These are phyloP conservation scores for Limnanthes douglasii DNA, from an alignment of 345 rosid species.

Conservation along the genomic window DNA sequence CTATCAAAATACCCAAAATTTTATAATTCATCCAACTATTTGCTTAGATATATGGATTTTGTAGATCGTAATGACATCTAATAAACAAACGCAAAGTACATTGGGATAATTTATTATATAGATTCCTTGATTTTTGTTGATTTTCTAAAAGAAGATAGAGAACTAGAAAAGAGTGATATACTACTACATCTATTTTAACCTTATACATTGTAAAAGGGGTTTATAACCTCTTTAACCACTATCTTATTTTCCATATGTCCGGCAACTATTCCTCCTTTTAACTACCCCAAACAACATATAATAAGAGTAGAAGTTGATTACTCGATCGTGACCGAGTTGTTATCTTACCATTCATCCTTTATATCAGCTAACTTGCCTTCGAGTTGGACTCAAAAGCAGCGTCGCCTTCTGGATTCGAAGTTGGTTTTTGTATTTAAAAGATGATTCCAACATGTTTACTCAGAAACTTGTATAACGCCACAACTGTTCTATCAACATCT, in stretches of 20 bases:
- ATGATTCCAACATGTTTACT: slow-evolving; percentile 85
- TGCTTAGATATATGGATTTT: too few species aligned
- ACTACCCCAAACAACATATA: slow-evolving; percentile 6
- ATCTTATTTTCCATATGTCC: slow-evolving; percentile 1
- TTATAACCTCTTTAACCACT: background rate
- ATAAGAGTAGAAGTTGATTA: slow-evolving; percentile 2
- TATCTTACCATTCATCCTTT: slow-evolving; percentile 72
- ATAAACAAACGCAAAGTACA: too few species aligned
- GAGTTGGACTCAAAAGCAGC: slow-evolving; percentile 2
- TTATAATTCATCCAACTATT: too few species aligned
- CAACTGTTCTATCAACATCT: slow-evolving; percentile 86
- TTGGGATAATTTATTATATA: too few species aligned
- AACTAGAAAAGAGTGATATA: too few species aligned
- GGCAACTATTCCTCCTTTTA: slow-evolving; percentile 2
- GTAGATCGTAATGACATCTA: too few species aligned
- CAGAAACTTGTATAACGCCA: slow-evolving; percentile 78
- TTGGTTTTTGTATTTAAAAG: slow-evolving; percentile 82
- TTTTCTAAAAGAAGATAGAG: too few species aligned
- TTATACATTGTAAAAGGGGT: too few species aligned
- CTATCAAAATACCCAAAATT: too few species aligned
- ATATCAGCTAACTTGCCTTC: slow-evolving; percentile 12
- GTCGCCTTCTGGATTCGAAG: slow-evolving; percentile 32
- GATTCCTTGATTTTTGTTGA: too few species aligned
- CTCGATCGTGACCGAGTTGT: slow-evolving; percentile 1
- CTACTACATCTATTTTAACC: too few species aligned